Percentiles rank a stretch among this genome's conserved stretches.
Evolutionary conservation across 345 rosid genomes (phyloP).

Genomic region (Eutrema heterophyllum): DNA sequence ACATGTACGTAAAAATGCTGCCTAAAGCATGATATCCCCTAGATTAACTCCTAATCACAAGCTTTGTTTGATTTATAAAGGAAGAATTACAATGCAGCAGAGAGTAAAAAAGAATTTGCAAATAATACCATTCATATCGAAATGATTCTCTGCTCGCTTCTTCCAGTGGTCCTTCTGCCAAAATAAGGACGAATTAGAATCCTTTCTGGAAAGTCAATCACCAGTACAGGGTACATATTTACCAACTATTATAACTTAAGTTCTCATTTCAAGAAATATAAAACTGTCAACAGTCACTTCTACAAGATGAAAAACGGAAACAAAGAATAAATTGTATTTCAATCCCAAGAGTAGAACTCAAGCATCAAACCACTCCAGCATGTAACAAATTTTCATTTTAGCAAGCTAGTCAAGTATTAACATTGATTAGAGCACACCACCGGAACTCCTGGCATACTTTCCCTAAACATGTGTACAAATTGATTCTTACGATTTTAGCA

Average conservation of each 20-base stretch:
- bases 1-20: background rate
- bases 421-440: background rate
- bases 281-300: conserved; percentile 10
- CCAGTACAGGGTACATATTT: background rate
- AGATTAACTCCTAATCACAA: background rate
- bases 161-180: conserved; percentile 71
- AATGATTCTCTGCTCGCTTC: conserved; percentile 75
- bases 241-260: background rate
- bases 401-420: conserved; percentile 5
- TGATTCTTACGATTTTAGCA: background rate
- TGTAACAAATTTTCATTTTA: conserved; percentile 3
- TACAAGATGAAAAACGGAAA: conserved; percentile 4
- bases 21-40: background rate
- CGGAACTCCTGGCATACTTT: background rate
- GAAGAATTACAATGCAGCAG: conserved; percentile 15
- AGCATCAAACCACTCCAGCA: conserved; percentile 12
- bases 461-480: background rate
- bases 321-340: background rate
- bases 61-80: background rate
- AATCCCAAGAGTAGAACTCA: background rate
- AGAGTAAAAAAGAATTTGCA: conserved; percentile 37
- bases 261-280: conserved; percentile 7
- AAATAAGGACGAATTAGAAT: conserved; percentile 21
- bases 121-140: conserved; percentile 68
- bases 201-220: conserved; percentile 1